These are phyloP conservation scores for Elongisporangium prolatum DNA, from an alignment of 352 stramenopile genomes.

Conservation along the genomic window DNA sequence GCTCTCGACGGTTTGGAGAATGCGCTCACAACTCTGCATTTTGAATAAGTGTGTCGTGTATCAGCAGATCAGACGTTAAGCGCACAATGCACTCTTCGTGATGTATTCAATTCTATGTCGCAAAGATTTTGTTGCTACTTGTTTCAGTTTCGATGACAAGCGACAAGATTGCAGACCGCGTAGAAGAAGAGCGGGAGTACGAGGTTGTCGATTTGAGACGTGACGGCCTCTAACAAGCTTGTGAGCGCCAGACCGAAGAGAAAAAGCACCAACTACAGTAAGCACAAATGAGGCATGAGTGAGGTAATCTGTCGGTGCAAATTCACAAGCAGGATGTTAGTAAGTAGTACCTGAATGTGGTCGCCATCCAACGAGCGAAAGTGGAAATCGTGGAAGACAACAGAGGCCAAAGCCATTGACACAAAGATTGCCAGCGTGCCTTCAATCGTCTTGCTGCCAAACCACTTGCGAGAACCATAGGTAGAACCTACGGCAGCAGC, in stretches of 20 bases:
- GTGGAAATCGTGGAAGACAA: conserved; percentile 43
- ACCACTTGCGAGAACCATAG: conserved; percentile 38
- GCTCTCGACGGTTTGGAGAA: conserved; percentile 65
- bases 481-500: conserved; percentile 55
- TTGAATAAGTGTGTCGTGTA: conserved; percentile 30
- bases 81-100: background rate
- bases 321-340: background rate
- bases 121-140: background rate
- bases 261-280: conserved; percentile 22
- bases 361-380: conserved; percentile 11
- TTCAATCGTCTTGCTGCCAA: conserved; percentile 66
- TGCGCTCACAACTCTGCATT: conserved; percentile 43
- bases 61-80: conserved; percentile 8
- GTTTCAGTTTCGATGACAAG: conserved; percentile 21
- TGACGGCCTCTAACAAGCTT: conserved; percentile 59
- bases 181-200: conserved; percentile 74
- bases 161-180: conserved; percentile 42
- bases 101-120: conserved; percentile 5
- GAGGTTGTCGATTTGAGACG: conserved; percentile 81
- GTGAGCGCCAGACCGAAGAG: conserved; percentile 36
- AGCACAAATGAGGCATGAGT: conserved; percentile 6
- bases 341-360: conserved; percentile 27
- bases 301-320: background rate
- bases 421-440: conserved; percentile 53
- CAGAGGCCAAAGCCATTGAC: conserved; percentile 51